phyloP scores from a whole-genome alignment of 345 rosid species.

The Microthlaspi erraticum region DNA sequence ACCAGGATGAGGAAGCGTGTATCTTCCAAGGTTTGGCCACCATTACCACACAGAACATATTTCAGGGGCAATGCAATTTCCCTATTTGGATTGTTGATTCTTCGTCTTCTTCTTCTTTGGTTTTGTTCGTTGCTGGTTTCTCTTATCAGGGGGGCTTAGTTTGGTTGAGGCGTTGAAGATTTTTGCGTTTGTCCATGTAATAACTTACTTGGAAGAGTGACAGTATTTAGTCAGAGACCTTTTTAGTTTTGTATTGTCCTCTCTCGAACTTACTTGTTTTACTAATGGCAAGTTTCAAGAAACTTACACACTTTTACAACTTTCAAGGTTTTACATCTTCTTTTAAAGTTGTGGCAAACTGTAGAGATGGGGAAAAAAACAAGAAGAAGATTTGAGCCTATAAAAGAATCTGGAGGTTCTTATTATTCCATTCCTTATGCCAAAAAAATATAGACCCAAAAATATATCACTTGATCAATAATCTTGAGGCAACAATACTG shows the following conservation, averaged over 20 bases:
- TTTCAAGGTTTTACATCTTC: background rate
- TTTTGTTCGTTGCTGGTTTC: constrained; percentile 29
- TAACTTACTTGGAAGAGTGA: background rate
- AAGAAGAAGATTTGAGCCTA: background rate
- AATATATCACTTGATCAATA: background rate
- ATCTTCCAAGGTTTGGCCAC: constrained; percentile 64
- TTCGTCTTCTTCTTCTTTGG: constrained; percentile 43
- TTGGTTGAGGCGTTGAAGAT: background rate
- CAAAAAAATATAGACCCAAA: too few species aligned
- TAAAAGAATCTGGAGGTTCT: background rate
- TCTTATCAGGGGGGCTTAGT: background rate
- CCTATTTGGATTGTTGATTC: constrained; percentile 56
- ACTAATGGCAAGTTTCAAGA: constrained; percentile 21
- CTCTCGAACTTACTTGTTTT: background rate
- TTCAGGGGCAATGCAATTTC: constrained; percentile 73
- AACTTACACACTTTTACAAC: background rate
- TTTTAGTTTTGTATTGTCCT: background rate
- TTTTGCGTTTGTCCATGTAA: background rate
- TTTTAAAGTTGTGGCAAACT: background rate
- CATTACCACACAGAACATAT: constrained; percentile 56
- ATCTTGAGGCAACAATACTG: constrained; percentile 5
- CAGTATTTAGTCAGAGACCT: background rate
- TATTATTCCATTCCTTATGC: background rate
- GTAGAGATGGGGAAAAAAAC: background rate
- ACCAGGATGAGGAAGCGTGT: constrained; percentile 64